phyloP scores from a whole-genome alignment of 768 basidiomycete genomes.

The Dentipellis fragilis region DNA sequence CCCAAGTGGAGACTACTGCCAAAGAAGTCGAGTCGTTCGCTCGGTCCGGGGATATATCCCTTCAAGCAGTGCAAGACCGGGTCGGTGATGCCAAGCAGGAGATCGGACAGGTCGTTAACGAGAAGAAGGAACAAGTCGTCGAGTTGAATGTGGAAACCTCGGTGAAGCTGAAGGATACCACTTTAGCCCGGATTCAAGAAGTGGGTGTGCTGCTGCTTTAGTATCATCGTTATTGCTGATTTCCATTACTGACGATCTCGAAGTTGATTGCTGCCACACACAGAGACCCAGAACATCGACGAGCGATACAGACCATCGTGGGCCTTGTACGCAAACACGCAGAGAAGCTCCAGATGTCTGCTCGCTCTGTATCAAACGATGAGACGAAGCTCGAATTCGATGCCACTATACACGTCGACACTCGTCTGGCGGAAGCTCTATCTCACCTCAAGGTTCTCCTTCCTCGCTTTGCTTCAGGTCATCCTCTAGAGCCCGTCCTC shows the following conservation, averaged over 20 bases:
- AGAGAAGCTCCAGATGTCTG: not conserved
- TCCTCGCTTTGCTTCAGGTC: constrained; percentile 7
- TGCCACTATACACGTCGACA: constrained; percentile 1
- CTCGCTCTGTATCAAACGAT: not conserved
- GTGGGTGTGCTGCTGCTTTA: not conserved
- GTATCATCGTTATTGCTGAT: too few species aligned
- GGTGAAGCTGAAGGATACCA: not conserved
- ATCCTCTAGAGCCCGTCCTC: constrained; percentile 5
- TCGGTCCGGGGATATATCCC: not conserved
- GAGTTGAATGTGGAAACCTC: not conserved
- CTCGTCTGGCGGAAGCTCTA: constrained; percentile 1
- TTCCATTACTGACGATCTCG: too few species aligned
- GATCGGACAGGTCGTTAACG: not conserved
- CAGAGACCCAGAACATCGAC: not conserved
- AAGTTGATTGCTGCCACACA: not conserved
- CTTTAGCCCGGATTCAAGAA: constrained; percentile 1
- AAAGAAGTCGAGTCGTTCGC: not conserved
- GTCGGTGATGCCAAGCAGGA: not conserved
- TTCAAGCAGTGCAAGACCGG: not conserved
- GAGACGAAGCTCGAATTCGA: not conserved
- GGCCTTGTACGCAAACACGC: constrained; percentile 4
- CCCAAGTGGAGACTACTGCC: not conserved
- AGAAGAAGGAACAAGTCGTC: not conserved
- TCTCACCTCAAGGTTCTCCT: constrained; percentile 4
- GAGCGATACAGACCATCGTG: constrained; percentile 4